These are phyloP conservation scores for Clohesyomyces aquaticus DNA, from an alignment of 495 filamentous ascomycete genomes.

Conservation along the genomic window DNA sequence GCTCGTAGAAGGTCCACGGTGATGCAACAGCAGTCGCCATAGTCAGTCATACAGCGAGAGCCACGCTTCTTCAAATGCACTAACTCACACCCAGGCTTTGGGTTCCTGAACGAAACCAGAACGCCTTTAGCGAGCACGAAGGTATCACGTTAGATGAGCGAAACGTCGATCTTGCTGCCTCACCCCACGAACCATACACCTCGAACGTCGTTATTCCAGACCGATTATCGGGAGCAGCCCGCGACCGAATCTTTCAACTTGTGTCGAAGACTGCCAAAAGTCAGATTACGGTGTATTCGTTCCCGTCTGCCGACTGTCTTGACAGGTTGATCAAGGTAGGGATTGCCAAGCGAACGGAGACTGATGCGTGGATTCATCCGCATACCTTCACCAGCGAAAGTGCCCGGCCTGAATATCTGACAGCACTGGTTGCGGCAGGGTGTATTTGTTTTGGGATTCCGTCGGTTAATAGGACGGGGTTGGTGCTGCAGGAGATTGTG, in stretches of 20 bases:
- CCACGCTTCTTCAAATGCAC: background rate
- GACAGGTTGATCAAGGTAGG: constrained; percentile 18
- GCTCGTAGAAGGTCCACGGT: background rate
- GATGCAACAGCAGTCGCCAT: constrained; percentile 6
- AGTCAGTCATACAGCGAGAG: background rate
- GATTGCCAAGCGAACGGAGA: constrained; percentile 14
- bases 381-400: constrained; percentile 7
- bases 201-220: constrained; percentile 8
- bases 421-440: constrained; percentile 3
- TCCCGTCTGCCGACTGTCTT: constrained; percentile 7
- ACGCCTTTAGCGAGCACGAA: constrained; percentile 19
- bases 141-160: constrained; percentile 3
- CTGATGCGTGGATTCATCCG: constrained; percentile 11
- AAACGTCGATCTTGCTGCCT: constrained; percentile 12
- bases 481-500: constrained; percentile 12
- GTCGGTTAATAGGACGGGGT: constrained; percentile 5
- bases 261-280: constrained; percentile 12
- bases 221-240: background rate
- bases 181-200: constrained; percentile 2
- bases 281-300: constrained; percentile 1
- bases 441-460: constrained; percentile 13
- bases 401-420: constrained; percentile 1
- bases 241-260: constrained; percentile 12
- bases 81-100: constrained; percentile 4
- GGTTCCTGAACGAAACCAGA: constrained; percentile 13